phyloP scores from a whole-genome alignment of 148 eudicot species.

The Rhododendron kiyosumense region DNA sequence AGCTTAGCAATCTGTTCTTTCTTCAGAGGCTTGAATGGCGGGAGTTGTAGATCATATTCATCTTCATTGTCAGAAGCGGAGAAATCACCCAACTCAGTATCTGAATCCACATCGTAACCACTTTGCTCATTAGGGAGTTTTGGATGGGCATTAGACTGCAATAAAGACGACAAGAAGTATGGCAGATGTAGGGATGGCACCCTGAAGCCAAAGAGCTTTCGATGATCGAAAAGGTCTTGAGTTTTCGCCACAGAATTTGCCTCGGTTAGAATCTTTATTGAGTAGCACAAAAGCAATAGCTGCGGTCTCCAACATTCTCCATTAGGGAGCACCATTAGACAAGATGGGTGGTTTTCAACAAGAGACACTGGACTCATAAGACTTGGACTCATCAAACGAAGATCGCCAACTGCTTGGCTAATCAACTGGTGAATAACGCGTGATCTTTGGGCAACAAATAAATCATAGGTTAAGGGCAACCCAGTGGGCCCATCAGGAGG shows the following conservation, averaged over 20 bases:
- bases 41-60: constrained; percentile 16
- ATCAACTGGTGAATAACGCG: constrained; percentile 30
- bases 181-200: constrained; percentile 14
- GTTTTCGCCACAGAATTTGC: constrained; percentile 8
- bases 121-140: constrained; percentile 17
- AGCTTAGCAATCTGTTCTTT: constrained; percentile 18
- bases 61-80: constrained; percentile 18
- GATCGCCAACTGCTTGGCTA: constrained; percentile 22
- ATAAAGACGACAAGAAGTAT: constrained; percentile 22
- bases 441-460: constrained; percentile 27
- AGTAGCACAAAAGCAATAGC: constrained; percentile 39
- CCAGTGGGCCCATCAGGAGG: constrained; percentile 45
- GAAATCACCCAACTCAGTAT: constrained; percentile 18
- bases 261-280: constrained; percentile 36
- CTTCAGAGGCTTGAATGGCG: constrained; percentile 19
- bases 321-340: constrained; percentile 15
- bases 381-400: constrained; percentile 9
- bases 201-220: constrained; percentile 16
- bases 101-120: constrained; percentile 7
- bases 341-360: constrained; percentile 34
- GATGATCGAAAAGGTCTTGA: constrained; percentile 2
- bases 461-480: constrained; percentile 30
- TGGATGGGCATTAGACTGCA: constrained; percentile 20
- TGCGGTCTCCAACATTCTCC: constrained; percentile 35
- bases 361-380: constrained; percentile 26